Evolutionary conservation across 495 filamentous ascomycete species (phyloP).

Genomic region (Pyrenula massariospora): DNA sequence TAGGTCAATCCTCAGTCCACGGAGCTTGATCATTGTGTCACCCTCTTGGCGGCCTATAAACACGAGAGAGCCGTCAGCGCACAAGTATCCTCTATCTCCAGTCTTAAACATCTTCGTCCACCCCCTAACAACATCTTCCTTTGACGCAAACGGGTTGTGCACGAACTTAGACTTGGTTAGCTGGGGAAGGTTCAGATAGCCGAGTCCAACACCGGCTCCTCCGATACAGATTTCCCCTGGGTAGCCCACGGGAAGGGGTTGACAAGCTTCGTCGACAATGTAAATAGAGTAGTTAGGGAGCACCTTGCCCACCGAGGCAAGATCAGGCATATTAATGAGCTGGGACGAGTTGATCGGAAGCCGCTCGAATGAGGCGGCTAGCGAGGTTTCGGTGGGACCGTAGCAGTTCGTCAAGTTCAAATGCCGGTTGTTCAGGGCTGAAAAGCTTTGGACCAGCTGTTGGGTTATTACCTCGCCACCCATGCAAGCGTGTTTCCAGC

Average conservation of each 20-base stretch:
- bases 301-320: not conserved
- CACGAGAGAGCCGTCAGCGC: slow-evolving; percentile 23
- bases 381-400: slow-evolving; percentile 1
- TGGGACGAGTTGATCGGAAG: not conserved
- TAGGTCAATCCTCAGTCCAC: slow-evolving; percentile 38
- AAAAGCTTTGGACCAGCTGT: too few relatives aligned
- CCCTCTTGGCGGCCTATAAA: slow-evolving; percentile 27
- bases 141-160: slow-evolving; percentile 7
- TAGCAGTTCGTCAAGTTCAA: slow-evolving; percentile 1
- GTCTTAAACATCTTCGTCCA: slow-evolving; percentile 27
- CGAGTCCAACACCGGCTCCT: slow-evolving; percentile 17
- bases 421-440: too few relatives aligned
- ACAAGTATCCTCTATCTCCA: slow-evolving; percentile 23
- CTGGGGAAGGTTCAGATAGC: slow-evolving; percentile 18
- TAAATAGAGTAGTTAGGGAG: slow-evolving; percentile 13
- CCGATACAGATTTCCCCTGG: slow-evolving; percentile 20
- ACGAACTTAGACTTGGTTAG: slow-evolving; percentile 13
- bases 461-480: slow-evolving; percentile 5
- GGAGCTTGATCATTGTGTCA: slow-evolving; percentile 35
- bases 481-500: slow-evolving; percentile 2
- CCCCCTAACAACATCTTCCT: slow-evolving; percentile 5
- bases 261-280: slow-evolving; percentile 18
- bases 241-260: slow-evolving; percentile 16
- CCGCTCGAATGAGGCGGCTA: not conserved
- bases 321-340: not conserved